phyloP scores from a whole-genome alignment of 768 basidiomycete species.

The Pisolithus sp. region DNA sequence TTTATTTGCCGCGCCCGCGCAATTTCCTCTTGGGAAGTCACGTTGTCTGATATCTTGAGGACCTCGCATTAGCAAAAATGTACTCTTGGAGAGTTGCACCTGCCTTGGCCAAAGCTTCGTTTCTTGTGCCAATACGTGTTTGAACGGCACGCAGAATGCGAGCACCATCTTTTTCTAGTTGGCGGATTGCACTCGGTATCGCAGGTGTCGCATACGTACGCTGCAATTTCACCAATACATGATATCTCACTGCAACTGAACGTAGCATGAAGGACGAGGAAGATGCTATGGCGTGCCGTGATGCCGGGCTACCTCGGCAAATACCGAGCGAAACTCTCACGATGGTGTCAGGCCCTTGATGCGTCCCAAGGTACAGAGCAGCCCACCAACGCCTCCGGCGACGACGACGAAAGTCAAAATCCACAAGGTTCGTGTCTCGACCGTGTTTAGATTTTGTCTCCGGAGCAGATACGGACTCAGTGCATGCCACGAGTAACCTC shows the following conservation, averaged over 20 bases:
- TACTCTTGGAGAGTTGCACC: constrained; percentile 2
- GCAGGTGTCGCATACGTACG: constrained; percentile 7
- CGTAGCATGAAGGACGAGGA: background rate
- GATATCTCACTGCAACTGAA: background rate
- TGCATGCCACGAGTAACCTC: background rate
- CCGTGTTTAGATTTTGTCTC: background rate
- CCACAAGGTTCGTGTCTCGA: constrained; percentile 19
- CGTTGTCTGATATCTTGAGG: constrained; percentile 44
- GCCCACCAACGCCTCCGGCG: constrained; percentile 13
- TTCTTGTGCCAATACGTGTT: constrained; percentile 47
- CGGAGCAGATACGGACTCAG: background rate
- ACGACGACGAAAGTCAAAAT: constrained; percentile 11
- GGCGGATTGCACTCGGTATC: constrained; percentile 10
- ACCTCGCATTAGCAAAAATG: background rate
- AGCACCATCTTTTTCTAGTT: constrained; percentile 38
- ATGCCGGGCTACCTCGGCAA: background rate
- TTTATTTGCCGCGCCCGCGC: constrained; percentile 54
- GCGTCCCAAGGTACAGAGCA: background rate
- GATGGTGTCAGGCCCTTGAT: background rate
- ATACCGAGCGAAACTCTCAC: background rate
- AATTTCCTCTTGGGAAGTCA: constrained; percentile 53
- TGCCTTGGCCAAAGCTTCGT: constrained; percentile 40
- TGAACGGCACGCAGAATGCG: constrained; percentile 51
- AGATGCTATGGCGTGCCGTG: background rate
- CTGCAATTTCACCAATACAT: constrained; percentile 5